phyloP scores from a whole-genome alignment of 345 rosid genomes.

The Xanthoceras sorbifolium region DNA sequence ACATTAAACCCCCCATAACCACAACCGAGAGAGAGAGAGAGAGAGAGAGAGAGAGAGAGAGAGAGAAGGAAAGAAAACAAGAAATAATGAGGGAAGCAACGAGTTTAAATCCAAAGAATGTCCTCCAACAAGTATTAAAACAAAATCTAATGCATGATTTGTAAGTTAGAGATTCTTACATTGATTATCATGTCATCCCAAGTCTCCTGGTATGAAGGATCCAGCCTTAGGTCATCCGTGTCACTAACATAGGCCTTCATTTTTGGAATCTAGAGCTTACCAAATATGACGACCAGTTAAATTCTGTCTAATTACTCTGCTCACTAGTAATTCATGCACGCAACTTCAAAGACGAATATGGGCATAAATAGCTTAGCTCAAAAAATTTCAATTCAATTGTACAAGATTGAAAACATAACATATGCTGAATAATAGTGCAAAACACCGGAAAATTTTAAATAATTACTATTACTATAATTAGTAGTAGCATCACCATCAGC shows the following conservation, averaged over 20 bases:
- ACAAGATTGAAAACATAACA: neutral
- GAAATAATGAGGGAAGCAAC: neutral
- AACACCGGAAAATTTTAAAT: neutral
- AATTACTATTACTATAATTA: too few relatives aligned
- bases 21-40: neutral
- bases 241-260: constrained; percentile 98
- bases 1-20: neutral
- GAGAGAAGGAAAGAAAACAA: neutral
- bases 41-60: too few relatives aligned
- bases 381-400: neutral
- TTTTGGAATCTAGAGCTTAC: constrained; percentile 99
- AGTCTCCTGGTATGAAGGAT: constrained; percentile 87
- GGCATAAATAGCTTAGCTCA: neutral
- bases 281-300: constrained; percentile 57
- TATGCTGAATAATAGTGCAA: neutral
- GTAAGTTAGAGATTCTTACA: constrained; percentile 47
- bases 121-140: neutral
- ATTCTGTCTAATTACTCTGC: constrained; percentile 22
- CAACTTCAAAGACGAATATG: neutral
- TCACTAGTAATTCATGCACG: constrained; percentile 6
- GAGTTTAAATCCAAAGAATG: neutral
- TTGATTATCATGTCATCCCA: constrained; percentile 99
- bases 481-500: too few relatives aligned
- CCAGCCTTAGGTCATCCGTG: constrained; percentile 92
- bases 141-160: neutral